Evolutionary conservation across 371 early-diverging fungal species (phyloP).

Genomic region (Rhizopus sp.): DNA sequence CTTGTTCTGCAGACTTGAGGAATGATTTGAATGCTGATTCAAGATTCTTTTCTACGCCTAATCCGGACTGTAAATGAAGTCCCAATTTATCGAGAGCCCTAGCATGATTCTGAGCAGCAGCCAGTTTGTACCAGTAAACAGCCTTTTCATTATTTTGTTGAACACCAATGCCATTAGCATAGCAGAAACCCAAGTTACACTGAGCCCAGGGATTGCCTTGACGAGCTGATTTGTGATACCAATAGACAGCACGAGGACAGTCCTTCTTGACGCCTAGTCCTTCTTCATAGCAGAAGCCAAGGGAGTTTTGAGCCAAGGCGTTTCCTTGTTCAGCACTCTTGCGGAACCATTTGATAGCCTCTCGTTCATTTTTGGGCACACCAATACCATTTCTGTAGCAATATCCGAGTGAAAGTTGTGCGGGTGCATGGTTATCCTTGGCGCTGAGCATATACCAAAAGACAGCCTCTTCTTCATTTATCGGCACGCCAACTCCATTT

Average conservation of each 20-base stretch:
- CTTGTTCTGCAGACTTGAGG: conserved; percentile 62
- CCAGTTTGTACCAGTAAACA: conserved; percentile 70
- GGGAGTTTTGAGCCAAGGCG: conserved; percentile 77
- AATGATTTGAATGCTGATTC: conserved; percentile 62
- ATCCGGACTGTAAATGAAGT: conserved; percentile 77
- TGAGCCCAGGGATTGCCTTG: conserved; percentile 88
- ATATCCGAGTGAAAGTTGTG: conserved; percentile 81
- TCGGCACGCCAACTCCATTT: conserved; percentile 78
- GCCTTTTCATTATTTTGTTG: conserved; percentile 60
- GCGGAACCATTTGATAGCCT: conserved; percentile 72
- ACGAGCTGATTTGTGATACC: conserved; percentile 79
- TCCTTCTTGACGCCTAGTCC: conserved; percentile 72
- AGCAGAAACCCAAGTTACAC: conserved; percentile 85
- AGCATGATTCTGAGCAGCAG: conserved; percentile 70
- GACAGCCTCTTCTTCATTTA: conserved; percentile 68
- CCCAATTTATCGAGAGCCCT: conserved; percentile 85
- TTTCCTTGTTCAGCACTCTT: conserved; percentile 71
- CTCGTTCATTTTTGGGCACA: conserved; percentile 60
- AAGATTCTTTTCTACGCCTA: conserved; percentile 65
- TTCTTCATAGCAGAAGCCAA: conserved; percentile 85
- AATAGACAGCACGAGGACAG: conserved; percentile 72
- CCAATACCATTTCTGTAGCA: conserved; percentile 80
- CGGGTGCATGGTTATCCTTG: conserved; percentile 66
- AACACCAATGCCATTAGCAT: conserved; percentile 85
- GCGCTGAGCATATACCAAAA: conserved; percentile 74